Base-by-base conservation (phyloP, 2,329 filamentous ascomycete species). In the Talaromyces sp. region DNA sequence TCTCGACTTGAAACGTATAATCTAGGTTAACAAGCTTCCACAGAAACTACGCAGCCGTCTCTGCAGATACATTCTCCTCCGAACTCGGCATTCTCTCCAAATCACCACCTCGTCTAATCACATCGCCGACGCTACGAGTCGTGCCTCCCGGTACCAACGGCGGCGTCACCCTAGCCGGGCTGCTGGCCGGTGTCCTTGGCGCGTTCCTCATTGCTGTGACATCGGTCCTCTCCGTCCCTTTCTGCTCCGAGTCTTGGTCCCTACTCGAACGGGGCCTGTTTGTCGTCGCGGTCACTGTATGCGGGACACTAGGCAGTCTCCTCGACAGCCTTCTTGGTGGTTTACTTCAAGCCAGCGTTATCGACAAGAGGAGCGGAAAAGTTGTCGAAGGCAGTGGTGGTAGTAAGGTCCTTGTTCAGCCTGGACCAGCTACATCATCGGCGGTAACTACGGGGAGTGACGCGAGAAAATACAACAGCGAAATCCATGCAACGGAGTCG, bases 121-220 rank as follows among this genome's bases (percentile, higher is more conserved):
- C 92, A 3, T 93, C 90, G 14, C 86, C 84, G 16, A 86, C 79
- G 4, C 83, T 95, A 70, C 88, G 90, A 64, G 84, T 86, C 66
- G 95, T 98, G 0, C 93, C 95, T 0, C 88, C 86, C 1, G 95
- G 95, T 57, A 98, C 95, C 46, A 99, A 99, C 72, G 95, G 95
- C 35, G 95, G 93, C 16, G 91, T 99, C 8, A 96, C 92, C 0
- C 68, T 86, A 0, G 80, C 85, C 52, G 95, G 95, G 0, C 79
- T 96, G 0, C 77, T 81, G 0, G 91, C 92, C 1, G 93, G 92
- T 0, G 74, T 90, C 21, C 73, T 90, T 0, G 93, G 93, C 2
- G 88, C 91, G 9, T 83, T 89, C 42, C 77, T 83, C 62, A 82
- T 93, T 54, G 86, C 93, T 5, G 81, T 89, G 25, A 86, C 86